Evolutionary conservation across 352 stramenopile genomes (phyloP).

Genomic region (Blastocystis sp.): DNA sequence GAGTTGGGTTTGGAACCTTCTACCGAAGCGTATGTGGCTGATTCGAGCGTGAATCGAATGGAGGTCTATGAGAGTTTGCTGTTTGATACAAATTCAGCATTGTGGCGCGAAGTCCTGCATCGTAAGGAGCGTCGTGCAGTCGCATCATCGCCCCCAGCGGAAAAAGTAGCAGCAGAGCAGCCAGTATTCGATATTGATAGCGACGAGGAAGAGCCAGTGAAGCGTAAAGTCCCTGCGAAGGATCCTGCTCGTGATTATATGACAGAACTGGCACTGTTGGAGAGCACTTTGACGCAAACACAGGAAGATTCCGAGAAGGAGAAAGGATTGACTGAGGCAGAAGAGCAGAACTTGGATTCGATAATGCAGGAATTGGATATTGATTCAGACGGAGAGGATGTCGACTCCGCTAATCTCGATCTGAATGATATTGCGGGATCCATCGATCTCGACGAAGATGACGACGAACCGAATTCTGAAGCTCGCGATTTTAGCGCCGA

Average conservation of each 20-base stretch:
- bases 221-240: not conserved
- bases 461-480: not conserved
- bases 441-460: not conserved
- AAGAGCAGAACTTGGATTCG: conserved; percentile 15
- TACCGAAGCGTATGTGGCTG: not conserved
- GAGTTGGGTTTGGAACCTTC: not conserved
- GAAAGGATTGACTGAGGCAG: not conserved
- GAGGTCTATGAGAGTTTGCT: conserved; percentile 42
- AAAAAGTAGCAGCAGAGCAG: not conserved
- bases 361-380: conserved; percentile 50
- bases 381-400: not conserved
- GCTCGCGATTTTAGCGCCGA: not conserved
- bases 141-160: not conserved
- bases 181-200: conserved; percentile 9
- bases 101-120: not conserved
- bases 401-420: not conserved
- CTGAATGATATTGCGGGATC: not conserved
- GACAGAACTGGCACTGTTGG: conserved; percentile 6
- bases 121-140: not conserved
- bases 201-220: conserved; percentile 7
- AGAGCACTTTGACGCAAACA: not conserved
- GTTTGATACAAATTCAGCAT: not conserved
- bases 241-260: conserved; percentile 36
- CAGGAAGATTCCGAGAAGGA: not conserved
- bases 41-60: conserved; percentile 6